phyloP scores from a whole-genome alignment of 2,329 filamentous ascomycete genomes.

The Pyricularia sp. region DNA sequence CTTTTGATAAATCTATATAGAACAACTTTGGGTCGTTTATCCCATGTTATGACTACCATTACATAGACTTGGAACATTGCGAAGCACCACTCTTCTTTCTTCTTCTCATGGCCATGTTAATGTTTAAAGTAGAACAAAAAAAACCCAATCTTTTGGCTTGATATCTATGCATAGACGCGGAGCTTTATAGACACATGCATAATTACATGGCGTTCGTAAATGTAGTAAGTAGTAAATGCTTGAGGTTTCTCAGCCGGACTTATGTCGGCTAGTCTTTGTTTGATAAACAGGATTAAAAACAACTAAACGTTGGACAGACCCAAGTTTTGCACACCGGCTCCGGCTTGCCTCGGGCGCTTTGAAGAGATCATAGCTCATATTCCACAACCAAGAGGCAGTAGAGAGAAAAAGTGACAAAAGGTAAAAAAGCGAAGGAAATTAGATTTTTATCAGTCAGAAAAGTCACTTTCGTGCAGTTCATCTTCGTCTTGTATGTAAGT shows the following conservation, averaged over 20 bases:
- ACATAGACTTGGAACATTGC: background rate
- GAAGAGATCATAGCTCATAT: background rate
- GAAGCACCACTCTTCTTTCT: background rate
- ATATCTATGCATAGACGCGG: background rate
- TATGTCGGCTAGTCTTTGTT: background rate
- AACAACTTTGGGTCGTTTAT: background rate
- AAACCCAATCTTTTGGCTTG: too few relatives aligned
- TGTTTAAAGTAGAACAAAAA: too few relatives aligned
- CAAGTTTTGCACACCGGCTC: too few relatives aligned
- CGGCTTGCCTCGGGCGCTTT: too few relatives aligned
- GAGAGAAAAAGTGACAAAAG: background rate
- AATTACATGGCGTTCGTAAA: background rate
- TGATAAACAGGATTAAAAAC: background rate
- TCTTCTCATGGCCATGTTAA: too few relatives aligned
- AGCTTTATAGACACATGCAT: background rate
- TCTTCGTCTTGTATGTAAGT: slow-evolving; percentile 19
- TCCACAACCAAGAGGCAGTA: background rate
- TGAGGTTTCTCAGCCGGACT: background rate
- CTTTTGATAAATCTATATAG: background rate
- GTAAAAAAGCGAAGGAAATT: background rate
- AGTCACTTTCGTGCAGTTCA: slow-evolving; percentile 22
- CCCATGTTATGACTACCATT: background rate
- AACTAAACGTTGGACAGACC: too few relatives aligned
- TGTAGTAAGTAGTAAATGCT: background rate
- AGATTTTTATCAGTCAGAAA: slow-evolving; percentile 14